These are phyloP conservation scores for Clarireedia hainanense DNA, from an alignment of 2,329 filamentous ascomycete genomes.

Conservation along the genomic window DNA sequence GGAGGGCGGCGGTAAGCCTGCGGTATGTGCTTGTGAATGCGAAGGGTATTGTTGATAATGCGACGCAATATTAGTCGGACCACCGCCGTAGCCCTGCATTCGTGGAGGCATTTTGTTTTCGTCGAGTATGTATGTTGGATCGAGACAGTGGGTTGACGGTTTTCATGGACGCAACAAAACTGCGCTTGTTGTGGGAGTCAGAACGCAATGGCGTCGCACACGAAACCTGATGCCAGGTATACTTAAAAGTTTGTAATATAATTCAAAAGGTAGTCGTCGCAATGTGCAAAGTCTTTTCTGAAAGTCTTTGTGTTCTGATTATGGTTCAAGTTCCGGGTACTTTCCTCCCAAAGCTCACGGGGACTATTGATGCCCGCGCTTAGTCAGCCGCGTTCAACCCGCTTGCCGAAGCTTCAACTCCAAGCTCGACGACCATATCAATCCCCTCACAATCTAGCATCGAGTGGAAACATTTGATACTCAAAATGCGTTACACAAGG, in stretches of 20 bases:
- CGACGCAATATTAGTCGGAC: conserved; percentile 27
- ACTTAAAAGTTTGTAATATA: not conserved
- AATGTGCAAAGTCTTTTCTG: conserved; percentile 1
- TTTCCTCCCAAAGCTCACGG: not conserved
- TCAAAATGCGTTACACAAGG: conserved; percentile 29
- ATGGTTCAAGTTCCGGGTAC: not conserved
- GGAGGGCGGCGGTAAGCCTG: conserved; percentile 44
- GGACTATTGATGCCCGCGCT: not conserved
- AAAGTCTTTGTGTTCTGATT: conserved; percentile 1
- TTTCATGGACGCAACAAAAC: conserved; percentile 29
- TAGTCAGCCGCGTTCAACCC: conserved; percentile 1
- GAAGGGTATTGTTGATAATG: conserved; percentile 39
- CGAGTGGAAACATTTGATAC: not conserved
- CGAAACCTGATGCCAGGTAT: not conserved
- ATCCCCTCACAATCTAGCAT: conserved; percentile 1
- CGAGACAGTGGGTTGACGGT: conserved; percentile 23
- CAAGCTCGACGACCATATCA: not conserved
- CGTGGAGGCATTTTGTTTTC: conserved; percentile 29
- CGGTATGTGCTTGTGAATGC: conserved; percentile 38
- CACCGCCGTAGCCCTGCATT: conserved; percentile 29
- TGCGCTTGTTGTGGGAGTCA: conserved; percentile 9
- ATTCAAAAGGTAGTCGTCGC: not conserved
- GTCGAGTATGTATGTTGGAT: conserved; percentile 26
- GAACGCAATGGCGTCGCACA: not conserved
- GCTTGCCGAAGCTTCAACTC: not conserved